Percentiles rank a stretch among this genome's conserved stretches.
Evolutionary conservation across 352 stramenopile genomes (phyloP).

Genomic region (Phytophthora pluvialis): DNA sequence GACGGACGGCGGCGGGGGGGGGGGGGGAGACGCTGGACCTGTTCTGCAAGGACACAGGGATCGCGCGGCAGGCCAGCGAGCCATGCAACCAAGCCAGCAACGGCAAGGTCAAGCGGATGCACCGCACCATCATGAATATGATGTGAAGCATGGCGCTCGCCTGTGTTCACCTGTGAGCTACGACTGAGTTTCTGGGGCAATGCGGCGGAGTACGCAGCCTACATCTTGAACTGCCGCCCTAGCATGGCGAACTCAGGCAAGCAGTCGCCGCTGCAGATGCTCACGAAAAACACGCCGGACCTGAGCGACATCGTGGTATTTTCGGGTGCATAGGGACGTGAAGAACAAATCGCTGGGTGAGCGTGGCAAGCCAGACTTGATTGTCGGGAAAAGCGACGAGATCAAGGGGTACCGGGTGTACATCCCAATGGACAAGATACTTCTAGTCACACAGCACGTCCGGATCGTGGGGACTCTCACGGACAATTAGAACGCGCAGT

Average conservation of each 20-base stretch:
- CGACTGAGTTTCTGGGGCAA: conserved; percentile 36
- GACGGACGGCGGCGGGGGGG: too few species aligned
- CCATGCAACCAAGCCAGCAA: conserved; percentile 12
- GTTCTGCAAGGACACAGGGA: too few species aligned
- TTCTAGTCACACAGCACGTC: background rate
- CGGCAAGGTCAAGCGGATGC: conserved; percentile 40
- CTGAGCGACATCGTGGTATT: conserved; percentile 12
- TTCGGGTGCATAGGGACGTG: background rate
- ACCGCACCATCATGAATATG: conserved; percentile 42
- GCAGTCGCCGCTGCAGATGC: conserved; percentile 18
- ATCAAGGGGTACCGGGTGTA: background rate
- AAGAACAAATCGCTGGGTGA: background rate
- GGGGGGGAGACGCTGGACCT: too few species aligned
- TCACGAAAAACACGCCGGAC: background rate
- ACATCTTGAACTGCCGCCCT: conserved; percentile 34
- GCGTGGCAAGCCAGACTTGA: background rate
- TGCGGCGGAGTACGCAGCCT: conserved; percentile 28
- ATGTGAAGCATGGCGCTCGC: conserved; percentile 38
- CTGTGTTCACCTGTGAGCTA: conserved; percentile 32
- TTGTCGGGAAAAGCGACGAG: background rate
- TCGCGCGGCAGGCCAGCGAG: too few species aligned
- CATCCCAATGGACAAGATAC: background rate
- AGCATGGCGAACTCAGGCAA: conserved; percentile 22
- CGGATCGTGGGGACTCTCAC: background rate
- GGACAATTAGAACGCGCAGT: background rate